These are phyloP conservation scores for Mikania micrantha DNA, from an alignment of 129 eudicot genomes.

Conservation along the genomic window DNA sequence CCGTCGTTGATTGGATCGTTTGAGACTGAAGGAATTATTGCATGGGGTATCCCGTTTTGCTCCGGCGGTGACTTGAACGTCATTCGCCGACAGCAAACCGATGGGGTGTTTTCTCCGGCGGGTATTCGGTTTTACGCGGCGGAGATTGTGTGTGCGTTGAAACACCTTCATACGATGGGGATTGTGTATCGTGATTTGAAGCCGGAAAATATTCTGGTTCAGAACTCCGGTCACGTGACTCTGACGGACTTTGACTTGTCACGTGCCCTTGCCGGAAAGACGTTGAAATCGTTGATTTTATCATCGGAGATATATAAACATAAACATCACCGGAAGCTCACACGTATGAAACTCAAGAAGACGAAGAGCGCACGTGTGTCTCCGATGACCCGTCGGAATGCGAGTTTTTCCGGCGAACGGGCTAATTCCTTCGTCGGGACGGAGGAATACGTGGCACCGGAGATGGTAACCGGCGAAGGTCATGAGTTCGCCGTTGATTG, in stretches of 20 bases:
- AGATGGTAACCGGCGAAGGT: conserved; percentile 71
- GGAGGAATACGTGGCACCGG: conserved; percentile 91
- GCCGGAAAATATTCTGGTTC: conserved; percentile 74
- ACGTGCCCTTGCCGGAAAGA: conserved; percentile 22
- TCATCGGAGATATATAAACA: background rate
- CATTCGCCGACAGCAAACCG: conserved; percentile 52
- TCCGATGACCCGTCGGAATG: conserved; percentile 36
- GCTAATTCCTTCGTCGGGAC: conserved; percentile 90
- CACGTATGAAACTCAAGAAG: conserved; percentile 29
- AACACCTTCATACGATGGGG: conserved; percentile 60
- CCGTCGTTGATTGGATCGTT: conserved; percentile 51
- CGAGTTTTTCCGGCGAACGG: conserved; percentile 44
- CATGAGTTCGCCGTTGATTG: conserved; percentile 87
- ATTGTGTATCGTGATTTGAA: conserved; percentile 80
- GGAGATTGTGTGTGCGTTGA: conserved; percentile 61
- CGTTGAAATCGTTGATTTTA: conserved; percentile 10
- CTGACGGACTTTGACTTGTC: conserved; percentile 90
- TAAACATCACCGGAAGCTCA: conserved; percentile 18
- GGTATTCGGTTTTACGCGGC: conserved; percentile 69
- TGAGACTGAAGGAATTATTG: conserved; percentile 47
- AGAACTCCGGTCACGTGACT: conserved; percentile 77
- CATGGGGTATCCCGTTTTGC: conserved; percentile 74
- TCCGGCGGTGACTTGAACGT: conserved; percentile 83
- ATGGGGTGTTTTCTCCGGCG: conserved; percentile 57
- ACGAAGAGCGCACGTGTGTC: conserved; percentile 69